A percentile compares a stretch with the other conserved stretches of the same genome.
These are phyloP conservation scores for Neonectria coccinea DNA, from an alignment of 2,329 filamentous ascomycete genomes.

Conservation along the genomic window DNA sequence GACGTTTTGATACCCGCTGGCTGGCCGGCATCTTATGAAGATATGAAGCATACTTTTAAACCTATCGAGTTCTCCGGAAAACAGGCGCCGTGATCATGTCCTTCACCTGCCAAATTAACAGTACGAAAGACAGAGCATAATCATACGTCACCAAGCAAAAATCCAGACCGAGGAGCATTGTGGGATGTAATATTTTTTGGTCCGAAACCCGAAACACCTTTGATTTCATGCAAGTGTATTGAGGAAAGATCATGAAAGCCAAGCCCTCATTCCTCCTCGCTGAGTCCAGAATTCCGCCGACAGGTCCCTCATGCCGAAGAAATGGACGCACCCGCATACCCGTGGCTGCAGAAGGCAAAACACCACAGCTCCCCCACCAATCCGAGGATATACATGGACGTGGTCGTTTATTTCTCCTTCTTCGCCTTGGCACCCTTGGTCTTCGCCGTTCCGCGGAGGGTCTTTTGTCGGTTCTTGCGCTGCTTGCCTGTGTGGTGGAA, in stretches of 20 bases:
- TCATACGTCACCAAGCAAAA: neutral
- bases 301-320: conserved; percentile 45
- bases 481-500: conserved; percentile 84
- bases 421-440: conserved; percentile 94
- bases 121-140: neutral
- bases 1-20: conserved; percentile 25
- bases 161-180: conserved; percentile 4
- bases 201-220: conserved; percentile 57
- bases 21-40: conserved; percentile 20
- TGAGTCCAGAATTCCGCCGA: conserved; percentile 48
- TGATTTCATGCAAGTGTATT: conserved; percentile 58
- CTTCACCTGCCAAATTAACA: neutral
- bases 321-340: conserved; percentile 45
- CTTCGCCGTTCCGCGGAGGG: conserved; percentile 97
- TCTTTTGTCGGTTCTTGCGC: conserved; percentile 99
- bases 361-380: conserved; percentile 47
- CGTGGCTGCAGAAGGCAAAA: conserved; percentile 46
- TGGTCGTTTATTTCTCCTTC: conserved; percentile 84
- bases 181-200: conserved; percentile 47
- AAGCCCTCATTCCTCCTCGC: conserved; percentile 44
- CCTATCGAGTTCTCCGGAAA: neutral
- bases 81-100: neutral
- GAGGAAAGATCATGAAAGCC: conserved; percentile 49
- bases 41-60: conserved; percentile 6
- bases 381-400: conserved; percentile 50